Percentiles rank a stretch among this genome's conserved stretches.
phyloP scores from a whole-genome alignment of 164 flowering plant genomes.

The Stephania japonica region DNA sequence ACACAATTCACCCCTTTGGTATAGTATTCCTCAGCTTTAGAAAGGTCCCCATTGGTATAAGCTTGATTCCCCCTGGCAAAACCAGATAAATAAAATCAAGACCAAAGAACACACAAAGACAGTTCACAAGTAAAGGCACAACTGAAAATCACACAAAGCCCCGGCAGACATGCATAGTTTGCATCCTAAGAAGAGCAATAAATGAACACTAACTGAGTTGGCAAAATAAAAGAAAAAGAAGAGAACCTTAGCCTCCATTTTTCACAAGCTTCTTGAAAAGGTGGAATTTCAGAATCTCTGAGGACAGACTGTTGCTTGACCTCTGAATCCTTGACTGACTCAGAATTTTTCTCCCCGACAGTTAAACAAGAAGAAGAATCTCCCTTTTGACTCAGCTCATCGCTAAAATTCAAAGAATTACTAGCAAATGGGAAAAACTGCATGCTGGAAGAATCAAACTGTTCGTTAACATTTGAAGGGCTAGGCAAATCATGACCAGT shows the following conservation, averaged over 20 bases:
- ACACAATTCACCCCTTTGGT: conserved; percentile 66
- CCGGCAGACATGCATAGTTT: not conserved
- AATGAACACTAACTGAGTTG: not conserved
- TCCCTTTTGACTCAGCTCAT: conserved; percentile 13
- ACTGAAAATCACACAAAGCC: not conserved
- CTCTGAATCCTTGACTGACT: conserved; percentile 19
- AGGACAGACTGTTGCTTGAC: conserved; percentile 21
- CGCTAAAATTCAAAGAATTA: conserved; percentile 23
- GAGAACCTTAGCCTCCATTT: conserved; percentile 65
- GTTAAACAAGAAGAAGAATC: conserved; percentile 19
- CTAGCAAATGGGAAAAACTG: conserved; percentile 35
- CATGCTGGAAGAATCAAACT: conserved; percentile 30
- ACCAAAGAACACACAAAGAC: not conserved
- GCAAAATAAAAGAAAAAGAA: not conserved
- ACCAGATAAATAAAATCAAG: conserved; percentile 8
- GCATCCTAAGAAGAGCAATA: not conserved
- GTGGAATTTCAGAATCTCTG: conserved; percentile 20
- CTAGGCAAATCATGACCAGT: conserved; percentile 29
- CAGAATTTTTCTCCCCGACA: conserved; percentile 13
- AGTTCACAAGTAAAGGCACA: not conserved
- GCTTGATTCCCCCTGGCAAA: conserved; percentile 85
- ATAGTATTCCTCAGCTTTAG: conserved; percentile 82
- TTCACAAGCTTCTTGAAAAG: conserved; percentile 62
- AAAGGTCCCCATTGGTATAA: conserved; percentile 58
- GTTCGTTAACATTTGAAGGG: conserved; percentile 24